phyloP scores from a whole-genome alignment of 192 early-diverging fungal species.

The Gamsiella multidivaricata region DNA sequence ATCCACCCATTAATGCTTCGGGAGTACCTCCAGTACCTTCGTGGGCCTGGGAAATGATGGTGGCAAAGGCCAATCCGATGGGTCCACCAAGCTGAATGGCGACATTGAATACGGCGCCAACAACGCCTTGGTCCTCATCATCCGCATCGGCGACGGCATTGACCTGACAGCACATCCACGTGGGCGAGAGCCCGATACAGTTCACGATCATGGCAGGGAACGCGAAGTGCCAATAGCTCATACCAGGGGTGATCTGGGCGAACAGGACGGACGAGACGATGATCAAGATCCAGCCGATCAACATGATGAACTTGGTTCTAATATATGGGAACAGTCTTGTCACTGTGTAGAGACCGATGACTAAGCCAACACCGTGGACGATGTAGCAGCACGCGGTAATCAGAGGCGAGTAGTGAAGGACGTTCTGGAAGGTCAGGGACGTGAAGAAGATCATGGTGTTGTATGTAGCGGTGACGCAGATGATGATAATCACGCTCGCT shows the following conservation, averaged over 20 bases:
- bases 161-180: conserved; percentile 53
- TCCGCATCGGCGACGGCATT: conserved; percentile 42
- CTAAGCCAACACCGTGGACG: conserved; percentile 52
- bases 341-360: conserved; percentile 46
- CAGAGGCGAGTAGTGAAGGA: conserved; percentile 46
- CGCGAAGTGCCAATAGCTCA: conserved; percentile 42
- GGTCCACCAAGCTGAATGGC: conserved; percentile 51
- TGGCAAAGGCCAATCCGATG: conserved; percentile 51
- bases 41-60: conserved; percentile 30
- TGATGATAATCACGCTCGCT: conserved; percentile 38
- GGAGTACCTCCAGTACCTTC: not conserved
- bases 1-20: conserved; percentile 29
- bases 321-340: conserved; percentile 18
- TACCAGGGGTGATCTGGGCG: conserved; percentile 25
- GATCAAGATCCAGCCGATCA: conserved; percentile 32
- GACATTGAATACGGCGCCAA: conserved; percentile 53
- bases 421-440: conserved; percentile 60
- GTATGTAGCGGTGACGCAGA: conserved; percentile 43
- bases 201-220: conserved; percentile 52
- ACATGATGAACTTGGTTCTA: conserved; percentile 43
- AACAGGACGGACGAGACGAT: conserved; percentile 17
- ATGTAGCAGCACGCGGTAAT: conserved; percentile 61
- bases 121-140: conserved; percentile 51
- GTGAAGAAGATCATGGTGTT: conserved; percentile 55
- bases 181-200: conserved; percentile 36